Conservation (phyloP, 2,329 filamentous ascomycete species). For the Apiospora koreana region DNA sequence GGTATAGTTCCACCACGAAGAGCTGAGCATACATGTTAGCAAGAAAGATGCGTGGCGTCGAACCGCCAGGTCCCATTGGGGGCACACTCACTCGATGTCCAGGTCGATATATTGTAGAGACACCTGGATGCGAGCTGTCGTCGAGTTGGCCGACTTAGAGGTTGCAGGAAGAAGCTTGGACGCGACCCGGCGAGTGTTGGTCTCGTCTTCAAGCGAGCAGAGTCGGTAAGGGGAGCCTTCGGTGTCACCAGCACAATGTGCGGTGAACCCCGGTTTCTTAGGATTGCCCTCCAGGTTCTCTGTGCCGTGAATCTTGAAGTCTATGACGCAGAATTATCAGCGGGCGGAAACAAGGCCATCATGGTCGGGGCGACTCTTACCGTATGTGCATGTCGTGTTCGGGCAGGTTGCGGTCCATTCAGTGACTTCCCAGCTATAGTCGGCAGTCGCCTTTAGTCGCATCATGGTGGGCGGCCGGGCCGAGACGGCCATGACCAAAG, state of each 20-base stretch:
- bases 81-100: constrained; percentile 22
- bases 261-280: constrained; percentile 31
- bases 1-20: constrained; percentile 36
- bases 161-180: constrained; percentile 30
- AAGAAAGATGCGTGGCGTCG: neutral
- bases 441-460: constrained; percentile 21
- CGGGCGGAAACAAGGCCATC: neutral
- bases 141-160: constrained; percentile 16
- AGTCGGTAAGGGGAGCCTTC: constrained; percentile 29
- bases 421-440: constrained; percentile 31
- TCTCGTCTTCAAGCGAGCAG: constrained; percentile 26
- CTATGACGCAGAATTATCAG: constrained; percentile 14
- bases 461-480: constrained; percentile 24
- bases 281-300: constrained; percentile 26
- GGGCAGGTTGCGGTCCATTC: constrained; percentile 28
- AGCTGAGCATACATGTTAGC: constrained; percentile 21
- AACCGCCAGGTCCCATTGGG: neutral
- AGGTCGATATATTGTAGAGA: constrained; percentile 32
- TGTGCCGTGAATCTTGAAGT: constrained; percentile 34
- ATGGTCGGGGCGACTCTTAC: constrained; percentile 19
- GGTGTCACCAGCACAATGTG: constrained; percentile 30
- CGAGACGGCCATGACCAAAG: constrained; percentile 22
- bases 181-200: constrained; percentile 25
- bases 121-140: constrained; percentile 30
- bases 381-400: constrained; percentile 25